Percentiles rank a stretch among this genome's conserved stretches.
phyloP scores from a whole-genome alignment of 2,329 filamentous ascomycete species.

The Cytospora piceae region DNA sequence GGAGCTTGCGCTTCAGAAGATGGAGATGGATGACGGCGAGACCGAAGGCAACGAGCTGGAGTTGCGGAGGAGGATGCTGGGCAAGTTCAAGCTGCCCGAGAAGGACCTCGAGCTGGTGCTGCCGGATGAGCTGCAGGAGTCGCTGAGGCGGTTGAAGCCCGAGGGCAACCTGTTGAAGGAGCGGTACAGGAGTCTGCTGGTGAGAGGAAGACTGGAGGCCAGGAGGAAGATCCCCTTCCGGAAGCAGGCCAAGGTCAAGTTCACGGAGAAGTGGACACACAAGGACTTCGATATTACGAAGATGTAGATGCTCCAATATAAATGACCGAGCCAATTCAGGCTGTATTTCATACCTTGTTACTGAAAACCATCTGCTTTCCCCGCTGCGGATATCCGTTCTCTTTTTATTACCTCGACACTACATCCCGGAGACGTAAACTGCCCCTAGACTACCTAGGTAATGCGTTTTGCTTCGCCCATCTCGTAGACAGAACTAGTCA shows the following conservation, averaged over 20 bases:
- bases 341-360: not conserved
- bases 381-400: not conserved
- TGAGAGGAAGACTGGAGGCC: conserved; percentile 87
- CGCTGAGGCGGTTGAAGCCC: conserved; percentile 80
- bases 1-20: conserved; percentile 47
- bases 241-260: conserved; percentile 79
- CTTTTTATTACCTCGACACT: not conserved
- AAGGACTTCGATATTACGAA: conserved; percentile 78
- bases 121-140: conserved; percentile 81
- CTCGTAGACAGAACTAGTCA: not conserved
- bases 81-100: conserved; percentile 74
- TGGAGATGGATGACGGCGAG: conserved; percentile 52
- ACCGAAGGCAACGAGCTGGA: conserved; percentile 64
- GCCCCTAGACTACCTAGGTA: not conserved
- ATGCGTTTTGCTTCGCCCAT: not conserved
- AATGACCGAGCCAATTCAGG: not conserved
- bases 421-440: not conserved
- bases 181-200: conserved; percentile 83
- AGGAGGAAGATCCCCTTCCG: conserved; percentile 77
- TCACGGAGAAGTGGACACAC: conserved; percentile 96
- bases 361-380: no score
- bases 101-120: conserved; percentile 80
- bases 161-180: conserved; percentile 96
- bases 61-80: conserved; percentile 73
- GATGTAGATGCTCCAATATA: conserved; percentile 19